These are phyloP conservation scores for Lophiostoma macrostomum DNA, from an alignment of 495 filamentous ascomycete genomes.

Conservation along the genomic window DNA sequence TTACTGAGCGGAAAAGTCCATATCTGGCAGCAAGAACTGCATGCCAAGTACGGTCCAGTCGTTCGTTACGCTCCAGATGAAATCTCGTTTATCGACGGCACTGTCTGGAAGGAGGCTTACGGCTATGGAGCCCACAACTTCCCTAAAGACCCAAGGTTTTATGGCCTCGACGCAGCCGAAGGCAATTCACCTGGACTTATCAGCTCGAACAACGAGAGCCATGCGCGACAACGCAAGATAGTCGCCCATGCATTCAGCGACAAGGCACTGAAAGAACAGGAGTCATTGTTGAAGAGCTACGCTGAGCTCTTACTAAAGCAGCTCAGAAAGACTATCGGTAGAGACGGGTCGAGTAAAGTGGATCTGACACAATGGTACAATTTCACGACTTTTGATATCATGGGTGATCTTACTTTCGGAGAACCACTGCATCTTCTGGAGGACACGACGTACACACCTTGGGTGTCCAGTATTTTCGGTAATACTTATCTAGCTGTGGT, in stretches of 20 bases:
- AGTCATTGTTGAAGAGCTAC: conserved; percentile 11
- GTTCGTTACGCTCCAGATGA: conserved; percentile 36
- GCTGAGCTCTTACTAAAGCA: conserved; percentile 13
- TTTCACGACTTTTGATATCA: conserved; percentile 32
- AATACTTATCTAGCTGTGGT: neutral
- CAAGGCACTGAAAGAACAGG: conserved; percentile 24
- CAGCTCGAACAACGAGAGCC: conserved; percentile 12
- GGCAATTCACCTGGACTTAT: conserved; percentile 3
- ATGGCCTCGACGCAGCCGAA: conserved; percentile 3
- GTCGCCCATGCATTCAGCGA: conserved; percentile 25
- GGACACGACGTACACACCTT: conserved; percentile 11
- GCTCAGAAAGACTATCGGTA: conserved; percentile 3
- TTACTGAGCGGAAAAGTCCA: neutral
- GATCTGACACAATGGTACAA: conserved; percentile 19
- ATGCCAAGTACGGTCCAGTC: conserved; percentile 37
- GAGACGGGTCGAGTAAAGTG: neutral
- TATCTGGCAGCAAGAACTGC: conserved; percentile 11
- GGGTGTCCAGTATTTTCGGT: conserved; percentile 15
- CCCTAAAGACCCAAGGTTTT: conserved; percentile 16
- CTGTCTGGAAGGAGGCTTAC: conserved; percentile 24
- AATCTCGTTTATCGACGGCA: conserved; percentile 25
- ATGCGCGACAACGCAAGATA: conserved; percentile 18
- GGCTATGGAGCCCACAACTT: neutral
- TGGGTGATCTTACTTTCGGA: conserved; percentile 27
- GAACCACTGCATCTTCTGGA: conserved; percentile 22